These are phyloP conservation scores for Salvia hispanica DNA, from an alignment of 257 asterid genomes.

Conservation along the genomic window DNA sequence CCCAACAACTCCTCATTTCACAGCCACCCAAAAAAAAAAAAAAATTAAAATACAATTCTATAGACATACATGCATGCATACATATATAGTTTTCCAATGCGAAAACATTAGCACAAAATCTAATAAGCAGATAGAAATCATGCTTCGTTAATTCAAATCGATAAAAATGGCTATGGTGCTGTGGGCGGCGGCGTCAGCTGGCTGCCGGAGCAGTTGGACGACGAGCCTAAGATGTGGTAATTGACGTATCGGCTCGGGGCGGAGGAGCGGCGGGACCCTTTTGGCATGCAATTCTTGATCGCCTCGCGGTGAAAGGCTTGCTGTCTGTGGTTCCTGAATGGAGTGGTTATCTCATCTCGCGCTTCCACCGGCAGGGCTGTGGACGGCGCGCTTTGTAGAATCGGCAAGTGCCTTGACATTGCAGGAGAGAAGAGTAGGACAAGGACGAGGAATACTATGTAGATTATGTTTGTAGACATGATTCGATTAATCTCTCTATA, in stretches of 20 bases:
- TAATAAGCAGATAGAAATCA: neutral
- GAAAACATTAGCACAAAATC: constrained; percentile 23
- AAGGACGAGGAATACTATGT: constrained; percentile 30
- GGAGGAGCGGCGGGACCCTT: constrained; percentile 69
- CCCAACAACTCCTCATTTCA: neutral
- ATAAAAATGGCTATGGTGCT: neutral
- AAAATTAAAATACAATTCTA: neutral
- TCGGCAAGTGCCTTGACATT: constrained; percentile 61
- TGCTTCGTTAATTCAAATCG: too few relatives aligned
- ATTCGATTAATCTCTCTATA: neutral
- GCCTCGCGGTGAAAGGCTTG: constrained; percentile 36
- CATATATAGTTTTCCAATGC: constrained; percentile 24
- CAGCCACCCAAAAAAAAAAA: neutral
- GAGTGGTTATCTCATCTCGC: constrained; percentile 34
- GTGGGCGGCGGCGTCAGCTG: constrained; percentile 7
- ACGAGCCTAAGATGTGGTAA: constrained; percentile 50
- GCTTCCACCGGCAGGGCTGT: constrained; percentile 44
- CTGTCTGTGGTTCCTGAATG: constrained; percentile 40
- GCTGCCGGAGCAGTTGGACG: constrained; percentile 45
- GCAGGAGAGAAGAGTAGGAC: constrained; percentile 37
- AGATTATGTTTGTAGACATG: constrained; percentile 28
- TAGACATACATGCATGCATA: neutral
- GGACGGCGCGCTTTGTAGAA: constrained; percentile 56
- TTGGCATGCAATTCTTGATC: constrained; percentile 72
- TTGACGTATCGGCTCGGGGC: constrained; percentile 84